Evolutionary conservation across 2,329 filamentous ascomycete species (phyloP).

Genomic region (Alternaria postmessia): DNA sequence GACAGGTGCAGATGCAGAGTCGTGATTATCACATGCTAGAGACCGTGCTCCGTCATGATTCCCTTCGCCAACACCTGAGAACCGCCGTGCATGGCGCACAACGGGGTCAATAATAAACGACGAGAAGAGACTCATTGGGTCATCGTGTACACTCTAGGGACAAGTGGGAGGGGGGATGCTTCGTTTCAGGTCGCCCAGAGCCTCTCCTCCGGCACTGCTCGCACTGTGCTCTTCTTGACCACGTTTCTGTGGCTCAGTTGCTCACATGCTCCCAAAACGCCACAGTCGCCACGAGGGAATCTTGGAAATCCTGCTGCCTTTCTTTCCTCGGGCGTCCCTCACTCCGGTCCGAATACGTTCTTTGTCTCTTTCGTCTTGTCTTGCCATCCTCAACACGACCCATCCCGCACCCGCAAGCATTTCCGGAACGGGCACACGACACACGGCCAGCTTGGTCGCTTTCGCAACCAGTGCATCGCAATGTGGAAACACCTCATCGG

Average conservation of each 20-base stretch:
- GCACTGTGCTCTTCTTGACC: conserved; percentile 20
- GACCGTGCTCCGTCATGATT: conserved; percentile 23
- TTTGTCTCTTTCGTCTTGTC: conserved; percentile 13
- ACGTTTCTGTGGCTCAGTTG: conserved; percentile 18
- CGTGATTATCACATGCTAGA: conserved; percentile 42
- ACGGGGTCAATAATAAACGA: conserved; percentile 53
- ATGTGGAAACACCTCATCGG: background rate
- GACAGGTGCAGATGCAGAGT: conserved; percentile 8
- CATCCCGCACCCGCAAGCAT: conserved; percentile 13
- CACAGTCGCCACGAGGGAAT: conserved; percentile 14
- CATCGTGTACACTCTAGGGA: conserved; percentile 21
- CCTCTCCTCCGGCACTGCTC: conserved; percentile 12
- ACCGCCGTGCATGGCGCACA: conserved; percentile 50
- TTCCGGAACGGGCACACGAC: conserved; percentile 10
- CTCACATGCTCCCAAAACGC: conserved; percentile 17
- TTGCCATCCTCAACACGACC: conserved; percentile 4
- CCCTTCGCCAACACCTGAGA: conserved; percentile 40
- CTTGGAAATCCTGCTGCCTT: background rate
- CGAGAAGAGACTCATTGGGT: conserved; percentile 51
- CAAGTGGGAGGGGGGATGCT: conserved; percentile 1
- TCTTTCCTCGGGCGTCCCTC: background rate
- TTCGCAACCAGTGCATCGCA: background rate
- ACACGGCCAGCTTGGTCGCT: background rate
- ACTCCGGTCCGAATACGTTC: conserved; percentile 11
- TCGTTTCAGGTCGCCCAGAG: background rate